Evolutionary conservation across 495 filamentous ascomycete genomes (phyloP), one percentile per base, ranked within the genome.

Genomic region (Apiosordaria backusii): DNA sequence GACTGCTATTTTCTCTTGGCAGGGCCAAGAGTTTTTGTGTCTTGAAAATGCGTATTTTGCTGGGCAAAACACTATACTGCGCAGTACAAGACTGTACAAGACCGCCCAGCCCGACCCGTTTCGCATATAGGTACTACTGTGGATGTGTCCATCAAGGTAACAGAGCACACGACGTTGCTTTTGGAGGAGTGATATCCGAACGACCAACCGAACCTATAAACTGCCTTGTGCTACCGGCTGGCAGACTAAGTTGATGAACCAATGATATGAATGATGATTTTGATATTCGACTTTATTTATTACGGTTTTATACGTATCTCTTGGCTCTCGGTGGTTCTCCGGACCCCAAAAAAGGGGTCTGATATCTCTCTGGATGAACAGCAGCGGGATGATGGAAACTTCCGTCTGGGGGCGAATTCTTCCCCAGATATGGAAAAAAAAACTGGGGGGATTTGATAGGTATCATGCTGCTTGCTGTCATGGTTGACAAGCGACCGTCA

Each of bases 311-410:
- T 13, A 59, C 57, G 13, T 45, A 59, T 26, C 4, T 23, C 27
- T 61, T 58, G 55, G 18, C 57, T 58, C 22, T 52, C 50, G 62
- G 60, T 60, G 58, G 50, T 65, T 65, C 59, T 59, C 29, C 53
- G 67, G 67, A 62, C 59, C 67, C 67, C 63, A 66, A 13, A 13
- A 45, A 2, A 5, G 10, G 10, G 35, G 4, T 45, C 35, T 13
- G 16, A 18, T 45, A 45, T 45, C 1, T 45, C 35, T 10, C 10
- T 45, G 10, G 27, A 4, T 3, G 27, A 4, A 29, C 10, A n/a
- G n/a, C n/a, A n/a, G 35, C 5, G 16, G 35, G 0, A 45, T 45
- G 5, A 45, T 18, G 35, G 35, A 45, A 45, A 45, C 35, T 45
- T 45, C 35, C 35, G 35, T 45, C 35, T 45, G 13, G 35, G 35